These are phyloP conservation scores for Colletotrichum liriopes DNA, from an alignment of 2,329 filamentous ascomycete species.

Conservation along the genomic window DNA sequence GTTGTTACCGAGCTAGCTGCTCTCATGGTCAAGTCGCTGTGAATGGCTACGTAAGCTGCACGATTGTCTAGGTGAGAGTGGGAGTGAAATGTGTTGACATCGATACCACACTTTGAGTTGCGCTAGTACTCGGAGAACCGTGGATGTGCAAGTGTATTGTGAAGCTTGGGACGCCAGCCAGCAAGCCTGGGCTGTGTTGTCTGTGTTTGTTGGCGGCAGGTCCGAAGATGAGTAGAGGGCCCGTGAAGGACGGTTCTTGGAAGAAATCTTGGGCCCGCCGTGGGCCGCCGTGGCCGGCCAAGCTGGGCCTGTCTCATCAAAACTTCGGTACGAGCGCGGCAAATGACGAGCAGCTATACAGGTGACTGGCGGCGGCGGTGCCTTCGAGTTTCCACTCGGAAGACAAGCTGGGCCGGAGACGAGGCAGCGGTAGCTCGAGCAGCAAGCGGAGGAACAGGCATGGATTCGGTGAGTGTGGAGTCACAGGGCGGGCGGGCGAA, in stretches of 20 bases:
- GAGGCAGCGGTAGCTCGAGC: constrained; percentile 17
- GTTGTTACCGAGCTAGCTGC: constrained; percentile 6
- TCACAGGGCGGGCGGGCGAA: constrained; percentile 9
- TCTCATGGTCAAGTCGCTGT: constrained; percentile 9
- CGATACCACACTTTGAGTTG: constrained; percentile 7
- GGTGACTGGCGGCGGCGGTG: background rate
- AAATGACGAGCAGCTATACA: constrained; percentile 12
- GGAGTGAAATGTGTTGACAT: constrained; percentile 5
- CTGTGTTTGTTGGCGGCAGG: constrained; percentile 19
- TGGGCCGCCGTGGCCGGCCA: constrained; percentile 31
- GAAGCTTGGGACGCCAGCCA: constrained; percentile 1
- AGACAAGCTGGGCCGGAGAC: constrained; percentile 16
- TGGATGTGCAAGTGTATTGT: constrained; percentile 9
- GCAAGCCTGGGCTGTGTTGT: constrained; percentile 1
- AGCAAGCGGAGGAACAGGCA: constrained; percentile 22
- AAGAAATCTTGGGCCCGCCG: constrained; percentile 10
- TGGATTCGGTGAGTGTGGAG: constrained; percentile 32
- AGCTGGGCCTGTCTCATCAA: constrained; percentile 32
- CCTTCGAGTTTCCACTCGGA: background rate
- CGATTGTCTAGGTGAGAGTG: background rate
- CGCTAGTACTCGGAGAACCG: background rate
- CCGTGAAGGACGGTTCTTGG: too few relatives aligned
- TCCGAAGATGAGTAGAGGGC: constrained; percentile 8
- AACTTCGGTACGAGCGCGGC: constrained; percentile 28
- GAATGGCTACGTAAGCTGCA: constrained; percentile 44